phyloP scores from a whole-genome alignment of 495 filamentous ascomycete species.

The Aspergillus baeticus region DNA sequence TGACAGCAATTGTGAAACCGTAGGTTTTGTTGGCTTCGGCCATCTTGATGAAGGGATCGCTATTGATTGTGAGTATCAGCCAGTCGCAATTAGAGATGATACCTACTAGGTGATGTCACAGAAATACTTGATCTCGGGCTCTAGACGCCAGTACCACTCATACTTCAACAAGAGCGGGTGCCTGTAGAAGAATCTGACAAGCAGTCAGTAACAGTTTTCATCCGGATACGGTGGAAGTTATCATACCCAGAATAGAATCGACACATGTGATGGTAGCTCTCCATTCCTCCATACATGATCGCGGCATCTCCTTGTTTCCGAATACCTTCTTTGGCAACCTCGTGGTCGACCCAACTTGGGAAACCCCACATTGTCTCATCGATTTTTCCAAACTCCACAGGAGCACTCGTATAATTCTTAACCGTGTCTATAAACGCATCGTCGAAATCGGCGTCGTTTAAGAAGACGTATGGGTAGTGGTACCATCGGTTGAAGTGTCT shows the following conservation, averaged over 20 bases:
- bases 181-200: conserved; percentile 88
- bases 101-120: conserved; percentile 98
- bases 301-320: conserved; percentile 93
- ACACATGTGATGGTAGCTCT: conserved; percentile 98
- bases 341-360: conserved; percentile 92
- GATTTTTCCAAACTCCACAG: conserved; percentile 94
- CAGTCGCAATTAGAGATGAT: background rate
- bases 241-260: conserved; percentile 95
- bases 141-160: conserved; percentile 99
- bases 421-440: conserved; percentile 86
- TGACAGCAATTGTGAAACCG: conserved; percentile 98
- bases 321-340: conserved; percentile 93
- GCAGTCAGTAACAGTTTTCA: conserved; percentile 9
- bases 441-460: conserved; percentile 98
- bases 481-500: conserved; percentile 99
- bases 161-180: conserved; percentile 94
- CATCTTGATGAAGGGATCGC: conserved; percentile 96
- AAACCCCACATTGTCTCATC: conserved; percentile 91
- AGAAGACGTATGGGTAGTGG: conserved; percentile 97
- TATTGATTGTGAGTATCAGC: conserved; percentile 38
- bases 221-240: conserved; percentile 8
- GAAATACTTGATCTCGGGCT: conserved; percentile 99
- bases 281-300: conserved; percentile 99
- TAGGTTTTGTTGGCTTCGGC: conserved; percentile 92
- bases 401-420: conserved; percentile 79